A percentile compares a stretch with the other conserved stretches of the same genome.
phyloP scores from a whole-genome alignment of 2,329 filamentous ascomycete genomes.

The Hortaea werneckii region DNA sequence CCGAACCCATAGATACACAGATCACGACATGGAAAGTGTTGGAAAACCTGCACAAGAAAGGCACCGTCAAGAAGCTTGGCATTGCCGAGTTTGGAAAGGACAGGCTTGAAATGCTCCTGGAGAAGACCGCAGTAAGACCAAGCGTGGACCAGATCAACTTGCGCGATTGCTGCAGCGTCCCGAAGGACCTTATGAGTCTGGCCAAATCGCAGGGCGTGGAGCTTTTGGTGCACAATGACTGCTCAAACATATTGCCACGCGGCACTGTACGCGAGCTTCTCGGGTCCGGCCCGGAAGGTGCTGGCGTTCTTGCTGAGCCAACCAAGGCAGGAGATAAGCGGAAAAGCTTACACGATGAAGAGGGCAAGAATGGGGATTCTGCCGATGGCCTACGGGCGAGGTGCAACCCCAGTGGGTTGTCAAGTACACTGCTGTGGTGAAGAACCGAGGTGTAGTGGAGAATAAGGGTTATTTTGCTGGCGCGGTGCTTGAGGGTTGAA shows the following conservation, averaged over 20 bases:
- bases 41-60: conserved; percentile 61
- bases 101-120: conserved; percentile 67
- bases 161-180: conserved; percentile 90
- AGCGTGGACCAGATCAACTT: conserved; percentile 93
- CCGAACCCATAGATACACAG: conserved; percentile 49
- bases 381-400: conserved; percentile 54
- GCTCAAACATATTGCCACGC: conserved; percentile 76
- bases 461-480: conserved; percentile 96
- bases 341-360: conserved; percentile 29
- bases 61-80: conserved; percentile 65
- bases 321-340: conserved; percentile 31
- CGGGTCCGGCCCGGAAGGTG: conserved; percentile 60
- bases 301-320: conserved; percentile 59
- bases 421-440: conserved; percentile 93
- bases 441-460: conserved; percentile 89
- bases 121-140: conserved; percentile 60
- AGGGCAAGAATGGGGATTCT: conserved; percentile 44
- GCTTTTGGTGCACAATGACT: conserved; percentile 86
- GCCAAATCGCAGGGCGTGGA: conserved; percentile 79
- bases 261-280: conserved; percentile 79
- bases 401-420: conserved; percentile 87
- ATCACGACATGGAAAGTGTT: conserved; percentile 60
- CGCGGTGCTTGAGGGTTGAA: conserved; percentile 44
- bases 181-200: conserved; percentile 71
- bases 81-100: conserved; percentile 86